Evolutionary conservation across 2,329 filamentous ascomycete genomes (phyloP), one percentile per base, ranked within the genome.

Genomic region (Cladosporium halotolerans): DNA sequence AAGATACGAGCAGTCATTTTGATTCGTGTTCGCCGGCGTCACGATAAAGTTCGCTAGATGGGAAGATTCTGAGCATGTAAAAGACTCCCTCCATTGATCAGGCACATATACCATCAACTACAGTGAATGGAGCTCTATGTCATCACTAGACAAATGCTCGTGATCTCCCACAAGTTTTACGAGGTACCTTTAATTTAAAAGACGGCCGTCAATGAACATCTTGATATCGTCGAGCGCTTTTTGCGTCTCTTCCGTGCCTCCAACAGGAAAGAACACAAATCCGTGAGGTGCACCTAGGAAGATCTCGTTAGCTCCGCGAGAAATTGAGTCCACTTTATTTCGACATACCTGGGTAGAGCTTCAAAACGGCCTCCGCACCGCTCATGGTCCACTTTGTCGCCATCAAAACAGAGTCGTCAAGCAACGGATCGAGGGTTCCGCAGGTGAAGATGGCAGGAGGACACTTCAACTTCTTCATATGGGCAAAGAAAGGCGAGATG

Each of bases 341-440:
- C 3, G 33, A 57, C 55, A 38, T 39, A 60, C 59, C 61, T n/a
- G 73, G 73, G 61, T 74, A 79, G 13, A 81, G 68, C 66, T 77
- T 82, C 2, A 80, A 66, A 2, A 79, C 66, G 0, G 72, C 70
- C 63, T 79, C 75, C 4, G 71, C 73, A 2, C 78, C 78, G 57
- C 68, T 71, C 64, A 76, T 76, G 60, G 65, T 62, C 79, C 79
- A 82, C 66, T 79, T 80, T 2, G 70, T 66, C 3, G 70, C 69
- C 79, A 83, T 81, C 44, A 78, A 63, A 18, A 79, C 62, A 13
- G 70, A 77, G 58, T 79, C 76, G 58, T 79, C 76, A 0, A 82
- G 60, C 55, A 82, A 58, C 5, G 72, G 71, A 63, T 83, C 80
- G 54, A 76, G 72, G 4, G 78, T 81, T 0, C 79, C 79, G 54